Conservation (phyloP, 768 basidiomycete species). For the Boletus huronensis region DNA sequence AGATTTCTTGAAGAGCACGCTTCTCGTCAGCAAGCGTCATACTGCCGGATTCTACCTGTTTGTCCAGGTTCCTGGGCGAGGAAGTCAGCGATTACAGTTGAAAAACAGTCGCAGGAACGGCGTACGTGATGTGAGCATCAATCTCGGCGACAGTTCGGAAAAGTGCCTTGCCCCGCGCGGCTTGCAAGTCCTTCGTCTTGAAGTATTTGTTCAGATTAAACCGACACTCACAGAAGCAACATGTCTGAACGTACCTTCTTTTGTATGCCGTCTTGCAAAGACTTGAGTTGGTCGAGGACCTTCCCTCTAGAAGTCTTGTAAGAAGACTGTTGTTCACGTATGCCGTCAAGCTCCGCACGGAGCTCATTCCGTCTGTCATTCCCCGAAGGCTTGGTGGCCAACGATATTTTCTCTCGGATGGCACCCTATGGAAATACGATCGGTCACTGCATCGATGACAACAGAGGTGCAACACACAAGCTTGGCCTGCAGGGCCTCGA, state of each 20-base stretch:
- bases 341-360: conserved; percentile 73
- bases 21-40: conserved; percentile 96
- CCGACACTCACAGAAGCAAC: background rate
- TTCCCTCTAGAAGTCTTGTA: conserved; percentile 70
- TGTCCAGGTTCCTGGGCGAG: conserved; percentile 66
- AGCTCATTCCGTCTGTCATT: conserved; percentile 73
- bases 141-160: conserved; percentile 85
- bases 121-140: conserved; percentile 82
- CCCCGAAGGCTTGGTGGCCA: conserved; percentile 55
- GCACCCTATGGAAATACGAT: conserved; percentile 44
- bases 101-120: conserved; percentile 5
- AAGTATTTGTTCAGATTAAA: conserved; percentile 2
- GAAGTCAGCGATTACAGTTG: background rate
- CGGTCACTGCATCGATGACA: background rate
- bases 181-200: conserved; percentile 84
- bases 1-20: conserved; percentile 89
- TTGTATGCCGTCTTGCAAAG: conserved; percentile 69
- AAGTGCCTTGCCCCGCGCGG: conserved; percentile 68
- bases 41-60: conserved; percentile 86
- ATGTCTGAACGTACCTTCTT: conserved; percentile 60
- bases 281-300: conserved; percentile 73
- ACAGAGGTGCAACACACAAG: conserved; percentile 53
- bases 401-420: conserved; percentile 72
- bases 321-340: conserved; percentile 76
- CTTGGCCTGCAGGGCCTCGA: conserved; percentile 76